phyloP scores from a whole-genome alignment of 495 filamentous ascomycete species.

The Penicillium angulare region DNA sequence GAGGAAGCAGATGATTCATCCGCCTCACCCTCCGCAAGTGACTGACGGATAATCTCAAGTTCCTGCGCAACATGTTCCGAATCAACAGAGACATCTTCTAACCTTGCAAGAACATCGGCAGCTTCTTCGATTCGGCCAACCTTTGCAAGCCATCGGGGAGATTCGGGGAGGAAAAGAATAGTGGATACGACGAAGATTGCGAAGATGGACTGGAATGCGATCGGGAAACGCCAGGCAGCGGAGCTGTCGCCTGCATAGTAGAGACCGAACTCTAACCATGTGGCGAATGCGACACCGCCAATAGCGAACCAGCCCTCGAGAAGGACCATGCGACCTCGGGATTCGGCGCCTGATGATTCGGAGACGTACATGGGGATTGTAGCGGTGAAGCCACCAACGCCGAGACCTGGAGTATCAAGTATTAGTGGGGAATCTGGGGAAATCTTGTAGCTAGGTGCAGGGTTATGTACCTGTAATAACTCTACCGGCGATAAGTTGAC shows the following conservation, averaged over 20 bases:
- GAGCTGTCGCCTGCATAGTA: constrained; percentile 52
- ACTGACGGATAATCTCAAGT: constrained; percentile 62
- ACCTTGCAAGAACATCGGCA: constrained; percentile 51
- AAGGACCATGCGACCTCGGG: constrained; percentile 65
- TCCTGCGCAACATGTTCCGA: constrained; percentile 55
- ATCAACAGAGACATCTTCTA: constrained; percentile 46
- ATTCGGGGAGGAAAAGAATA: constrained; percentile 59
- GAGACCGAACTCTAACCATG: constrained; percentile 64
- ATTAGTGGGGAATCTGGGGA: background rate
- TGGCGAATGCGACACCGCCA: constrained; percentile 55
- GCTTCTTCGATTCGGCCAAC: constrained; percentile 56
- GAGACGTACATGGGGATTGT: constrained; percentile 60
- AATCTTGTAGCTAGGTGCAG: background rate
- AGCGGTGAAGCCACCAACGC: constrained; percentile 55
- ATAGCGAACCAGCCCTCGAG: constrained; percentile 63
- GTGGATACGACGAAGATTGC: constrained; percentile 51
- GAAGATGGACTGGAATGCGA: constrained; percentile 62
- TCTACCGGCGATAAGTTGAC: constrained; percentile 25
- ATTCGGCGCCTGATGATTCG: constrained; percentile 61
- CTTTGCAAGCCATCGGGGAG: constrained; percentile 63
- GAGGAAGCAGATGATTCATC: constrained; percentile 7
- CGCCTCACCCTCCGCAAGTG: constrained; percentile 56
- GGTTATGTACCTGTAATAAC: constrained; percentile 15
- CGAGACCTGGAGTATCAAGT: constrained; percentile 56
- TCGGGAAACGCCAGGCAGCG: constrained; percentile 63